Evolutionary conservation across 192 early-diverging fungal genomes (phyloP), one percentile per base, ranked within the genome.

Genomic region (Coemansia umbellata): DNA sequence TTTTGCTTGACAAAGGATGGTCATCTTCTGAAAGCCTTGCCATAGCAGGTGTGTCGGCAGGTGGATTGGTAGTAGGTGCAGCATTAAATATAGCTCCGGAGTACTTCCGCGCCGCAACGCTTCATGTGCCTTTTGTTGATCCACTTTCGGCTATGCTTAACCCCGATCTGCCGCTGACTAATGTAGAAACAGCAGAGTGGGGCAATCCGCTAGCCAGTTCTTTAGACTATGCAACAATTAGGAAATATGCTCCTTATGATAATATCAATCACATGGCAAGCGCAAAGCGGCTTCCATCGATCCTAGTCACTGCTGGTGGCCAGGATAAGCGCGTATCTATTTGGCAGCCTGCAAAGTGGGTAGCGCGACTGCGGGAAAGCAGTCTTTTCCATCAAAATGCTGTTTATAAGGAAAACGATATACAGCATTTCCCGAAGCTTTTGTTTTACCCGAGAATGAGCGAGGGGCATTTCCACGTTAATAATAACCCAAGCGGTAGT

Each of bases 311-410:
- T 2, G 88, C 80, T 21, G 92, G 91, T 4, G 76, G 91, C 31
- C 79, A 80, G 31, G 94, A 96, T 58, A 82, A 84, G 48, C 70
- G 94, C 0, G 94, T 96, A 3, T 74, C 81, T 19, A 86, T 81
- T 32, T 92, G 84, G 69, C 91, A 96, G 53, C 88, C 91, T 1
- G 56, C 89, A n/a, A 95, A 96, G 59, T 96, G 81, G 68, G 85
- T 94, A 26, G 90, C 94, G 8, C 78, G 87, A 9, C 43, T 94
- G 30, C 76, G 86, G 60, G 79, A 49, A 31, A 26, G 32, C 10
- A 66, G 66, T n/a, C 44, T 9, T 10, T 45, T 45, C 28, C n/a
- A n/a, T n/a, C n/a, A n/a, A n/a, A n/a, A n/a, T n/a, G n/a, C 0
- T 6, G 14, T 61, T 18, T 64, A 75, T 17, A 27, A 59, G 1